Base-by-base conservation (phyloP, 2,329 filamentous ascomycete species). In the Rutstroemia sp. region DNA sequence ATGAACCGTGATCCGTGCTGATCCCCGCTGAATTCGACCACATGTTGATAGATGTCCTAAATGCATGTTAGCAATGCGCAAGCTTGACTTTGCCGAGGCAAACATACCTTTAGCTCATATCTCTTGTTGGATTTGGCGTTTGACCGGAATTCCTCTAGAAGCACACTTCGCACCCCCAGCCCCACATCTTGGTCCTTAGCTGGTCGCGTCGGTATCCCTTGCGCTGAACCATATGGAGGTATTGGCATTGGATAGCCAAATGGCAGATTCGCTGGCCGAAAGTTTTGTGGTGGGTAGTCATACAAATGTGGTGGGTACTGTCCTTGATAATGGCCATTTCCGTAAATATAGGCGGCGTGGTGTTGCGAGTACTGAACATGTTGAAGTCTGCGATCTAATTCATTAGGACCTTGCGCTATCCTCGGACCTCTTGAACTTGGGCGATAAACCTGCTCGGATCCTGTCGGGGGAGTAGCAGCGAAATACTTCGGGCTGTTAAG, bases 1-100 rank as follows among this genome's bases (percentile, higher is more conserved):
- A 99, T 96, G 70, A 96, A 96, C 1, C 94, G 84, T 1, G 94
- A 99, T 1, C 92, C 94, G 64, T 95, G 87, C 70, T 97, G 94
- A 68, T 99, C 94, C 16, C 94, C 92, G 64, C 89, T 92, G 71
- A 97, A 97, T 68, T 96, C 92, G 0, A 95, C 91, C 39, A 97
- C 82, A 67, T 95, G 84, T 54, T 82, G 81, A 68, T 89, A 92
- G 45, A 97, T 92, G 61, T 96, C 89, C 78, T 84, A 58, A 34
- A 23, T n/a, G 34, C 17, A n/a, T 9, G 46, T 64, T 52, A 65
- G 60, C 34, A 21, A 40, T 5, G 4, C 6, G 21, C 25, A 38
- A 57, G 39, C 39, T 19, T 46, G 27, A 12, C 17, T 34, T n/a
- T n/a, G 40, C n/a, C 10, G 14, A 17, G 53, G 27, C 36, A 52